Conservation (phyloP, 106 monocot genomes). For the Gastrodia elata region DNA sequence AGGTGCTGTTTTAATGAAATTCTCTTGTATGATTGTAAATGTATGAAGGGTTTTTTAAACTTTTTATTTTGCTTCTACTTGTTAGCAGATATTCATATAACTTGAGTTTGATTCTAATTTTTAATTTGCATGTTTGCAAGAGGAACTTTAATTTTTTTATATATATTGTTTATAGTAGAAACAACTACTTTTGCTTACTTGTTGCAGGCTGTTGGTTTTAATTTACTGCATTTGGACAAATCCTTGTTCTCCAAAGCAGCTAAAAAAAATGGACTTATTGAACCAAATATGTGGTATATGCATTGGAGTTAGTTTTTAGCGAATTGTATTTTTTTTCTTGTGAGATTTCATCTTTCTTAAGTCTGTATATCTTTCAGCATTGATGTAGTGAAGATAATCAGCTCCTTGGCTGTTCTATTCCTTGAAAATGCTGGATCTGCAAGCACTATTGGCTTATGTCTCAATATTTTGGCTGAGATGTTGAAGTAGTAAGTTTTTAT, state of each 20-base stretch:
- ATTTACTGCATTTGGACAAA: slow-evolving; percentile 39
- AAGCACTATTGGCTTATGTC: slow-evolving; percentile 34
- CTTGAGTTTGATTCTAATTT: not conserved
- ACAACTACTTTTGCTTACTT: not conserved
- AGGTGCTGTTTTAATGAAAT: not conserved
- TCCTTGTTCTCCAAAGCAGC: slow-evolving; percentile 23
- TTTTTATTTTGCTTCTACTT: slow-evolving; percentile 2
- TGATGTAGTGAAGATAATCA: slow-evolving; percentile 56
- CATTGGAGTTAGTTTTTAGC: not conserved
- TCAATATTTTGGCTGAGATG: slow-evolving; percentile 66
- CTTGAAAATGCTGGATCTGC: slow-evolving; percentile 30
- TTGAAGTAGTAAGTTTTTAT: slow-evolving; percentile 53
- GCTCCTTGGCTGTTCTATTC: slow-evolving; percentile 41
- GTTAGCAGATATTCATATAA: too few relatives aligned
- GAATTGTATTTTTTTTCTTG: not conserved
- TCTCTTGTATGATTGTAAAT: too few relatives aligned
- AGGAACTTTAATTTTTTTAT: too few relatives aligned
- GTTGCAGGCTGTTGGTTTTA: slow-evolving; percentile 54
- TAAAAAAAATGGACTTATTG: slow-evolving; percentile 19
- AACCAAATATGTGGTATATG: slow-evolving; percentile 41
- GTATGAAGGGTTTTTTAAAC: not conserved
- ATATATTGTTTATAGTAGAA: too few relatives aligned
- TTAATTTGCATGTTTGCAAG: not conserved
- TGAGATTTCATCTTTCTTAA: not conserved
- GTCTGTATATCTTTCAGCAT: slow-evolving; percentile 31